Percentiles rank a stretch among this genome's conserved stretches.
These are phyloP conservation scores for Fusarium humuli DNA, from an alignment of 2,329 filamentous ascomycete species.

Conservation along the genomic window DNA sequence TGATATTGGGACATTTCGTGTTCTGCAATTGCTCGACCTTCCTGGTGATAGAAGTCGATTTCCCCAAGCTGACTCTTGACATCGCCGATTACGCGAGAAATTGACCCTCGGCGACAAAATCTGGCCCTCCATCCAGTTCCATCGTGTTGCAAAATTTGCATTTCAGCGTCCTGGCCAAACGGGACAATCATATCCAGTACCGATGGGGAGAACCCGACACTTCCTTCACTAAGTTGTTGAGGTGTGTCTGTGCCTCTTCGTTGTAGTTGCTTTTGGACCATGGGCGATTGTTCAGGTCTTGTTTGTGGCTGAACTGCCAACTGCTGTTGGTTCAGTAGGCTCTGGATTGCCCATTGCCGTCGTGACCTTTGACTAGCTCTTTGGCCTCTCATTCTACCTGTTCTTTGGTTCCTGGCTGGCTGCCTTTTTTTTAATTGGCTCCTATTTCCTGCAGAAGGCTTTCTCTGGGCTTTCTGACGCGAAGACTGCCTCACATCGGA, in stretches of 20 bases:
- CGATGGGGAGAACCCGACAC: not conserved
- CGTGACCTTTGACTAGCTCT: not conserved
- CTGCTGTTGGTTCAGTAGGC: not conserved
- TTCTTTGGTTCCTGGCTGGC: not conserved
- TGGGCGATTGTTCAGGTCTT: not conserved
- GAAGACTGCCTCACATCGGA: not conserved
- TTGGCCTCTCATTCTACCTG: not conserved
- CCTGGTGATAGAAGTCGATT: not conserved
- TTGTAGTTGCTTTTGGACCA: not conserved
- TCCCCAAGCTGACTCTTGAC: not conserved
- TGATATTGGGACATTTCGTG: not conserved
- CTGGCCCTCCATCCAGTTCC: not conserved
- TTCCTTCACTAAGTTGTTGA: not conserved
- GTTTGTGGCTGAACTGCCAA: not conserved
- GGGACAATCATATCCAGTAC: not conserved
- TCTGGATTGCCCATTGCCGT: not conserved
- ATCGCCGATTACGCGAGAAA: not conserved
- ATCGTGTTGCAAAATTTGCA: not conserved
- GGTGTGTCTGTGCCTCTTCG: not conserved
- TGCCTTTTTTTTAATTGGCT: not conserved
- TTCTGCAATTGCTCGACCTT: not conserved
- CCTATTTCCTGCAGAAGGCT: not conserved
- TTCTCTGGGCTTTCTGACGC: not conserved
- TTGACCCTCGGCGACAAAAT: not conserved
- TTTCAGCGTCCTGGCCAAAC: not conserved